Percentiles rank a stretch among this genome's conserved stretches.
Conservation (phyloP, 176 grass and related monocot species). For the Pontederia crassipes region DNA sequence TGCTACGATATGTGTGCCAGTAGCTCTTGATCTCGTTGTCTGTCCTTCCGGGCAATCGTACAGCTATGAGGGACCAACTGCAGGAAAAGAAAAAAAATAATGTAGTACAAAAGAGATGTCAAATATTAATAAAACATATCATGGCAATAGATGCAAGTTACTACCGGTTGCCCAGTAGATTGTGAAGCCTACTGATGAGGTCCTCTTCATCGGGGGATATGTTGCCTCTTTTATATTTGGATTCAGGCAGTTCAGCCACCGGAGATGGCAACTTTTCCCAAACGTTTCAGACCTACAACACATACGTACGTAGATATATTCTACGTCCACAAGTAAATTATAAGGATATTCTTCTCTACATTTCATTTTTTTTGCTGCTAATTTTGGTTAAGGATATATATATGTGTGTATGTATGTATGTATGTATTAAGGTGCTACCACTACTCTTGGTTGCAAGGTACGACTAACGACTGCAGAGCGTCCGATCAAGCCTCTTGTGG, state of each 20-base stretch:
- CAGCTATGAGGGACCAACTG: constrained; percentile 15
- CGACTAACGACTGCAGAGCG: too few species aligned
- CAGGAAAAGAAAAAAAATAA: not conserved
- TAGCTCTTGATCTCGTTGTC: constrained; percentile 20
- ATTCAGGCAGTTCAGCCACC: constrained; percentile 17
- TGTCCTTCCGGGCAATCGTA: constrained; percentile 7
- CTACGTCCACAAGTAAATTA: too few species aligned
- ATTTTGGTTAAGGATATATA: too few species aligned
- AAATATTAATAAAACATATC: too few species aligned
- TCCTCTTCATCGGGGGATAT: constrained; percentile 11
- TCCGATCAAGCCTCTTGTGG: too few species aligned
- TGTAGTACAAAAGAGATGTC: not conserved
- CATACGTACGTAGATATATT: not conserved
- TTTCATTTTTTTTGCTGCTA: too few species aligned
- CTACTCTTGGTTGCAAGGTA: too few species aligned
- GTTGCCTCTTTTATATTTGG: constrained; percentile 11
- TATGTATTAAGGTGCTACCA: too few species aligned
- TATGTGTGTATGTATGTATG: too few species aligned
- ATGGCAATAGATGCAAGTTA: too few species aligned
- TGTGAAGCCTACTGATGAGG: constrained; percentile 12
- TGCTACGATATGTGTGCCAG: constrained; percentile 4
- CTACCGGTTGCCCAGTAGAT: constrained; percentile 7
- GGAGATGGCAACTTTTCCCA: constrained; percentile 16
- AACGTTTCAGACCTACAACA: constrained; percentile 1
- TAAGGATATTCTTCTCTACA: too few species aligned